Base-by-base conservation (phyloP, 1,284 basidiomycete species). In the Anthracocystis panici-leucophaei region DNA sequence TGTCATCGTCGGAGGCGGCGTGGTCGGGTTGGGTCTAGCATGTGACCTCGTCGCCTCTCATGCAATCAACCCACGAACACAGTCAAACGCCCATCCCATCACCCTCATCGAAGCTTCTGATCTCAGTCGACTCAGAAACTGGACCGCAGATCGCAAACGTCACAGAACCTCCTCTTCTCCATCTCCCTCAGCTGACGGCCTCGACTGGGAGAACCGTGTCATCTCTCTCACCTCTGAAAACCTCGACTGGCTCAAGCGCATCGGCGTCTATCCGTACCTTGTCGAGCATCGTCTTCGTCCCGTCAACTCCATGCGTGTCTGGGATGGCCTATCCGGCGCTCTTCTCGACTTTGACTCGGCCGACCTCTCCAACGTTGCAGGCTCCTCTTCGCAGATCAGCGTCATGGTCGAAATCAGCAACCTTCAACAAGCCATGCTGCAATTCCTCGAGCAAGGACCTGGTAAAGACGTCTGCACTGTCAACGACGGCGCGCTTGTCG, bases 401-500 rank as follows among this genome's bases (percentile, higher is more conserved):
- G 58, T 57, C 33, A 84, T 84, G 82, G 81, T 85, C 16, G 83
- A 85, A 51, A 74, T 84, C 44, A 67, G 68, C 41, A 85, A 83
- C 48, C 58, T 84, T 20, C 82, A 84, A 54, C 82, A 84, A 59
- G 83, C 82, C n/a, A 74, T 85, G 62, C 69, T 82, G 18, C 67
- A 66, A 23, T 75, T 50, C 41, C 65, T 84, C 20, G 61, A 77
- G 48, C 57, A 78, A 16, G 64, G 72, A 0, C 61, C 73, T 1
- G 67, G 67, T 25, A 67, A 65, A 21, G 86, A 27, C 40, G 51
- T 53, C 20, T 66, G 64, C 48, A 84, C 89, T 41, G 75, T 94
- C 3, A 77, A 90, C 14, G 91, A 93, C 80, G 89, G 89, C 48
- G 89, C 89, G 50, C 92, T 89, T 77, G 93, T 94, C 20, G 87